Evolutionary conservation across 441 rosid genomes (phyloP).

Genomic region (California macrophylla): DNA sequence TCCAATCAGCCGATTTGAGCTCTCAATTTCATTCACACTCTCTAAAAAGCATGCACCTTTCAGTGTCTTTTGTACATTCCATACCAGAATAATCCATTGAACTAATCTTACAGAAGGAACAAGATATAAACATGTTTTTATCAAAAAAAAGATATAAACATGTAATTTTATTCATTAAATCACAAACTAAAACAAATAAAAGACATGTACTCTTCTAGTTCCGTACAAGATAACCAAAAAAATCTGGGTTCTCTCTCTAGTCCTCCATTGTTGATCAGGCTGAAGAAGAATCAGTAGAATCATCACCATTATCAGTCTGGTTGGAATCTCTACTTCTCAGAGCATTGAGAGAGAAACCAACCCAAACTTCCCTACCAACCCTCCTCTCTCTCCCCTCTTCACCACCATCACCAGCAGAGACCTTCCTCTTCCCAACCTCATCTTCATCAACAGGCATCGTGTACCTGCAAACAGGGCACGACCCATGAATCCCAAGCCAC

Average conservation of each 20-base stretch:
- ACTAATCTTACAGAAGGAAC: neutral
- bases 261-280: slow-evolving; percentile 15
- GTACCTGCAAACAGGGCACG: slow-evolving; percentile 75
- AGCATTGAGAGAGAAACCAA: slow-evolving; percentile 28
- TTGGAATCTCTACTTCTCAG: slow-evolving; percentile 28
- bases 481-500: slow-evolving; percentile 69
- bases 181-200: neutral
- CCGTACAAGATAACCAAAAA: neutral
- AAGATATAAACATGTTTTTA: neutral
- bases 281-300: slow-evolving; percentile 10
- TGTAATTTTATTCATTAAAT: neutral
- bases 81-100: no score
- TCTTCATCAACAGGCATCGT: slow-evolving; percentile 73
- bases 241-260: neutral
- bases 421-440: slow-evolving; percentile 17
- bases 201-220: neutral
- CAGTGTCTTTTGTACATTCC: no score
- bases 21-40: no score
- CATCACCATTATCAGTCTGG: slow-evolving; percentile 13
- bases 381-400: slow-evolving; percentile 28
- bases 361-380: slow-evolving; percentile 31
- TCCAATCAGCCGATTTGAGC: no score
- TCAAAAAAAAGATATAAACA: neutral
- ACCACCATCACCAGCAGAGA: neutral
- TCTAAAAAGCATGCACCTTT: no score